These are phyloP conservation scores for Hymenoscyphus fructigenus DNA, from an alignment of 2,329 filamentous ascomycete genomes.

Conservation along the genomic window DNA sequence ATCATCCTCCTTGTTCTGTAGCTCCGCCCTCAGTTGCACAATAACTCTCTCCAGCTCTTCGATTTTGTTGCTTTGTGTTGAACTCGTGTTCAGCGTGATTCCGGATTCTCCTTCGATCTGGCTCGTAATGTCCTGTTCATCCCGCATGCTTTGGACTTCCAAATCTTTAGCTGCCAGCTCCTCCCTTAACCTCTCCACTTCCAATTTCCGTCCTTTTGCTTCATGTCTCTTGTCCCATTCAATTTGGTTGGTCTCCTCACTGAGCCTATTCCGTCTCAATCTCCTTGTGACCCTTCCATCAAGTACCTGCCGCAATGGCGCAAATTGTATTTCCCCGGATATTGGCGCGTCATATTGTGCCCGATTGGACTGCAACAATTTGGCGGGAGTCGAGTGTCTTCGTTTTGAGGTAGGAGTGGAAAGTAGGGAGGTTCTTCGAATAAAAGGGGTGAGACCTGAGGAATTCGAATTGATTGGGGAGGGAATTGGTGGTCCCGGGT, in stretches of 20 bases:
- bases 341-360: slow-evolving; percentile 28
- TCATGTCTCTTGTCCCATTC: slow-evolving; percentile 46
- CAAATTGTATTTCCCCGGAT: slow-evolving; percentile 46
- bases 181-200: slow-evolving; percentile 49
- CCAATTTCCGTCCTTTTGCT: slow-evolving; percentile 42
- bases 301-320: slow-evolving; percentile 53
- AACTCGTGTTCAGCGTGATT: slow-evolving; percentile 15
- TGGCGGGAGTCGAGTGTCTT: slow-evolving; percentile 47
- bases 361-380: slow-evolving; percentile 21
- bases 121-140: slow-evolving; percentile 32
- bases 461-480: slow-evolving; percentile 34
- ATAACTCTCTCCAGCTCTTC: slow-evolving; percentile 34
- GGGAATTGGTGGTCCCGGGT: slow-evolving; percentile 46
- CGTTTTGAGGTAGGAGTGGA: slow-evolving; percentile 41
- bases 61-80: slow-evolving; percentile 25
- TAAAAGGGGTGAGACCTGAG: slow-evolving; percentile 59
- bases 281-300: slow-evolving; percentile 58
- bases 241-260: slow-evolving; percentile 57
- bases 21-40: slow-evolving; percentile 28
- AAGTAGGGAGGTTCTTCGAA: slow-evolving; percentile 50
- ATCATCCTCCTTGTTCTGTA: slow-evolving; percentile 27
- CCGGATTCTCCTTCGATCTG: slow-evolving; percentile 33
- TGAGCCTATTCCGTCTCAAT: slow-evolving; percentile 54
- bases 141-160: slow-evolving; percentile 33
- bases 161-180: slow-evolving; percentile 42